Evolutionary conservation across 176 grass and related monocot species (phyloP).

Genomic region (Poa pratensis): DNA sequence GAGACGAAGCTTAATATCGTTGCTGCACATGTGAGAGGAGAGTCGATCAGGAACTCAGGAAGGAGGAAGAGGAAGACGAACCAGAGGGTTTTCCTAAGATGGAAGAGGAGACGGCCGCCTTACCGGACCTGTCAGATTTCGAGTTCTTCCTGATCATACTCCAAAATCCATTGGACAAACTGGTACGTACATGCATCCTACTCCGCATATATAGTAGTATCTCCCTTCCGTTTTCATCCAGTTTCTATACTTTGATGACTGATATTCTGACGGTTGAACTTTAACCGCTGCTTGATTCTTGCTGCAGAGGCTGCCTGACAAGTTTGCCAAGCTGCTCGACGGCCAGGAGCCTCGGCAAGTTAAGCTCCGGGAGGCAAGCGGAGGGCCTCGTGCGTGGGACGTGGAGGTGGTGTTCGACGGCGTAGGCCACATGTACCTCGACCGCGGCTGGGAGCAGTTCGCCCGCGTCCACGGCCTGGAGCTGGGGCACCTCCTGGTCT

Average conservation of each 20-base stretch:
- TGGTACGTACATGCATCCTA: conserved; percentile 28
- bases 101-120: background rate
- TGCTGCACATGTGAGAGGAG: background rate
- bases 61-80: background rate
- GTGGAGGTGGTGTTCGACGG: conserved; percentile 29
- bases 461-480: conserved; percentile 30
- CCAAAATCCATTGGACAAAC: background rate
- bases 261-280: background rate
- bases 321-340: conserved; percentile 24
- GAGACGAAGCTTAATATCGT: background rate
- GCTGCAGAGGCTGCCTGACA: conserved; percentile 42
- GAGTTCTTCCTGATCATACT: conserved; percentile 52
- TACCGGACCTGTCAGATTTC: background rate
- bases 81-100: background rate
- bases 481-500: conserved; percentile 34
- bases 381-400: conserved; percentile 19
- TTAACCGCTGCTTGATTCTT: background rate
- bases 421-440: conserved; percentile 30
- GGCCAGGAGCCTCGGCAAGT: conserved; percentile 13
- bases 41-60: no score
- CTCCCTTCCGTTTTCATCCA: background rate
- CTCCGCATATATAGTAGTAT: no score
- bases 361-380: conserved; percentile 38
- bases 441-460: conserved; percentile 38
- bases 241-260: background rate